Conservation (phyloP, 2,329 filamentous ascomycete genomes). For the Incumbomyces delicatus region DNA sequence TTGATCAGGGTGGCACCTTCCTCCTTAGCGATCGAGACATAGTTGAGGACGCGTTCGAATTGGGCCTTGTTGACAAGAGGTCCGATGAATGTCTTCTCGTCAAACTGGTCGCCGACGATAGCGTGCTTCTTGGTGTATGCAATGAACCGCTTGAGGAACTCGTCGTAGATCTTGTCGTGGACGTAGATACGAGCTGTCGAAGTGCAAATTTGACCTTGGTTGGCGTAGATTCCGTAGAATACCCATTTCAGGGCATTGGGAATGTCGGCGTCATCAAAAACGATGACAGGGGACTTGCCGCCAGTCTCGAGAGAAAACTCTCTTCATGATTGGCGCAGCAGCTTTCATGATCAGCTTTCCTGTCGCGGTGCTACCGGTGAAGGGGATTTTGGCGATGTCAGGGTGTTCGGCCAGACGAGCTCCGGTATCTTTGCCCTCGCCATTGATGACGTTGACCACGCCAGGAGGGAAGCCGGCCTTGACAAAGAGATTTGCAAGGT, state of each 20-base stretch:
- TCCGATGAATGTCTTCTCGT: slow-evolving; percentile 29
- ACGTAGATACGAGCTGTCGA: slow-evolving; percentile 22
- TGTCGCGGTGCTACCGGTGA: slow-evolving; percentile 51
- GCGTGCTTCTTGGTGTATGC: background rate
- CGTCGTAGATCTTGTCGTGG: slow-evolving; percentile 4
- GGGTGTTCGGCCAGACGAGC: slow-evolving; percentile 49
- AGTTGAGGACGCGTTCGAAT: slow-evolving; percentile 32
- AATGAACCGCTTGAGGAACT: slow-evolving; percentile 1
- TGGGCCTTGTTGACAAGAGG: slow-evolving; percentile 35
- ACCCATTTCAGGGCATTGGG: slow-evolving; percentile 25
- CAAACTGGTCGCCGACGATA: slow-evolving; percentile 30
- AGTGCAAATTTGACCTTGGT: slow-evolving; percentile 26
- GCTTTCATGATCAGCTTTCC: slow-evolving; percentile 51
- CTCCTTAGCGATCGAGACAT: slow-evolving; percentile 31
- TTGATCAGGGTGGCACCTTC: slow-evolving; percentile 30
- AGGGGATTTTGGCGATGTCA: slow-evolving; percentile 51
- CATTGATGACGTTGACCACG: slow-evolving; percentile 50
- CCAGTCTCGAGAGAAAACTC: slow-evolving; percentile 50
- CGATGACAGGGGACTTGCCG: slow-evolving; percentile 26
- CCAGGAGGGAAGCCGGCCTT: slow-evolving; percentile 48
- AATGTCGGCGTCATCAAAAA: slow-evolving; percentile 27
- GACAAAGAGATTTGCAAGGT: slow-evolving; percentile 47
- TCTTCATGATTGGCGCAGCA: slow-evolving; percentile 45
- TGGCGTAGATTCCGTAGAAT: slow-evolving; percentile 21
- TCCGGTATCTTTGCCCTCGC: slow-evolving; percentile 50